Conservation (phyloP, 208 protist species). For the Borovskyia barvae region DNA sequence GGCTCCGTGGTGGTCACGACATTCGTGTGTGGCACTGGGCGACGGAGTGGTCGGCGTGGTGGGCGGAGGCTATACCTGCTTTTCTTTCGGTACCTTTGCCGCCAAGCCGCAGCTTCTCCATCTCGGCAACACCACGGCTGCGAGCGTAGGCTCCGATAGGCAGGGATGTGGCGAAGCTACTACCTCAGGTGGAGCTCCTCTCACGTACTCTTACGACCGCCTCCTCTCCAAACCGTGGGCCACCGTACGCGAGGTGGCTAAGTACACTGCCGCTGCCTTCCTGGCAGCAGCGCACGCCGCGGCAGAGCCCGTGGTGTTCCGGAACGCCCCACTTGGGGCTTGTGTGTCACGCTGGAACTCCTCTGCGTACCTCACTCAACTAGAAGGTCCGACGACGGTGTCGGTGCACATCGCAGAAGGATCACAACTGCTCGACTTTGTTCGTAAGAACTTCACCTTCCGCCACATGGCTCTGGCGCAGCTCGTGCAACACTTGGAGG, state of each 20-base stretch:
- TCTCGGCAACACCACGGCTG: slow-evolving; percentile 21
- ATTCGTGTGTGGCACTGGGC: slow-evolving; percentile 53
- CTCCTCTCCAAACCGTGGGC: slow-evolving; percentile 31
- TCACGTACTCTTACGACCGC: slow-evolving; percentile 9
- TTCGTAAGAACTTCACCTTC: slow-evolving; percentile 89
- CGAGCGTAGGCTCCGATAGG: not conserved
- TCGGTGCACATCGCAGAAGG: slow-evolving; percentile 77
- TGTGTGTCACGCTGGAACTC: slow-evolving; percentile 58
- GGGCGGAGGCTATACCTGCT: slow-evolving; percentile 86
- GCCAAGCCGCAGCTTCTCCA: slow-evolving; percentile 54
- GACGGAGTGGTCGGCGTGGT: slow-evolving; percentile 63
- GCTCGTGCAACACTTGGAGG: slow-evolving; percentile 64
- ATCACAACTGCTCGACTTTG: slow-evolving; percentile 82
- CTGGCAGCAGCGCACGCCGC: slow-evolving; percentile 22
- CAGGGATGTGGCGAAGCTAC: not conserved
- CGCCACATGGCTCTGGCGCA: slow-evolving; percentile 67
- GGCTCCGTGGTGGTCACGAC: slow-evolving; percentile 61
- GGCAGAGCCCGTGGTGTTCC: slow-evolving; percentile 63
- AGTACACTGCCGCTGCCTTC: slow-evolving; percentile 46
- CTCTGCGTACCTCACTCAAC: slow-evolving; percentile 53
- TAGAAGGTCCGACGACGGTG: slow-evolving; percentile 45
- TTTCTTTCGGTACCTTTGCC: slow-evolving; percentile 87
- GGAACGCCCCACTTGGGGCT: slow-evolving; percentile 46
- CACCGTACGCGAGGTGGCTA: slow-evolving; percentile 31
- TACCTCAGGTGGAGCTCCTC: not conserved